Base-by-base conservation (phyloP, 106 monocot genomes). In the Allium sativum region DNA sequence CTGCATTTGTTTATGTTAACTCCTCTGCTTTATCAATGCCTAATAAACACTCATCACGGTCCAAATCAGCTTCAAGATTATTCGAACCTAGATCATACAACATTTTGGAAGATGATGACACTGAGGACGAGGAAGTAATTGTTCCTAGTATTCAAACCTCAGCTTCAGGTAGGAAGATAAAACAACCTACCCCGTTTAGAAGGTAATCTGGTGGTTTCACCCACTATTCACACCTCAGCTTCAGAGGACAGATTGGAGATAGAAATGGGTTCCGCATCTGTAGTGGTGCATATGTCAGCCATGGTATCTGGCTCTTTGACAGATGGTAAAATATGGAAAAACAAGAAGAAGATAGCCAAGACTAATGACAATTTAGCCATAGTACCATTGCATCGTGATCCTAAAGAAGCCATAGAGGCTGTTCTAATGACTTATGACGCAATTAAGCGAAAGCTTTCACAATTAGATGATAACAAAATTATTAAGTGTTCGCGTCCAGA, bases 401-500 rank as follows among this genome's bases (percentile, higher is more conserved):
- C 69, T 3, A 61, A n/a, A n/a, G n/a, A n/a, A n/a, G n/a, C n/a
- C n/a, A n/a, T n/a, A n/a, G n/a, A n/a, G n/a, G n/a, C n/a, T n/a
- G n/a, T n/a, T n/a, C n/a, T n/a, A n/a, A n/a, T n/a, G n/a, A n/a
- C n/a, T n/a, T n/a, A n/a, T n/a, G n/a, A n/a, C n/a, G n/a, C n/a
- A n/a, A n/a, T n/a, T n/a, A n/a, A n/a, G n/a, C n/a, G n/a, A n/a
- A n/a, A n/a, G n/a, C n/a, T n/a, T n/a, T n/a, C n/a, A n/a, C n/a
- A n/a, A n/a, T n/a, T n/a, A n/a, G n/a, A n/a, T 21, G 62, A 68
- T 21, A 80, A 68, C 8, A 78, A 67, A 53, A 50, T 73, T 44
- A 10, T 89, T 18, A 66, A 82, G 16, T 82, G 78, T 52, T 85
- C 85, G 68, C 86, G 90, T 53, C 65, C 59, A 55, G 31, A n/a